Base-by-base conservation (phyloP, 768 basidiomycete species). In the Termitomyces sp. region DNA sequence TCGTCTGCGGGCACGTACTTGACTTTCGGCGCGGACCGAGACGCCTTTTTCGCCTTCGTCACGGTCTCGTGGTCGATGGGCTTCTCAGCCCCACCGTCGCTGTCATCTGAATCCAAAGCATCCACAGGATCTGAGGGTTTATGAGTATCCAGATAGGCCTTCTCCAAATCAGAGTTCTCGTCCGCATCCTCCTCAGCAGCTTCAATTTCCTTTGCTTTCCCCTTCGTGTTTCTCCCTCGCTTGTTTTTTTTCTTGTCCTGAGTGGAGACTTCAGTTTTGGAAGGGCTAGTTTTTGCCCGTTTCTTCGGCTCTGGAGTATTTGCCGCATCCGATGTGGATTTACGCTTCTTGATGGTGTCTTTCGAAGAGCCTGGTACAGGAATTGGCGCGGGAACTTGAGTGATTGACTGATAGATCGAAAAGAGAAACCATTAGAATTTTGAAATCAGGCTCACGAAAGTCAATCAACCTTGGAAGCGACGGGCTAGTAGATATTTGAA, bases 1-100 rank as follows among this genome's bases (percentile, higher is more conserved):
- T 98, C 95, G 53, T 82, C 85, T 25, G 71, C 59, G 0, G 89
- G 91, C 1, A 78, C 75, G 61, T 76, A 79, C 58, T 84, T 88
- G 16, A 63, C 58, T 60, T 73, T 74, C 37, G 67, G 53, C 48
- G 56, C 56, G 55, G 62, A 45, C 40, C 53, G 47, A 32, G 59
- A 61, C n/a, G 28, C 50, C 55, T 70, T 72, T 62, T 68, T 76
- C 37, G 62, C 70, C 58, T 70, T 72, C 58, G 70, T 68, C 45
- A 86, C 50, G 3, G 83, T 80, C 66, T 90, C 88, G 60, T 92
- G 89, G n/a, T 86, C 76, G 17, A 66, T 32, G 56, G 64, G 41
- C 54, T 55, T 27, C 46, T 59, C 46, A 19, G 21, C 39, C 11
- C 47, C 53, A 6, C 17, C 53, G 3, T 60, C 25, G 17, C 34